Base-by-base conservation (phyloP, 2,329 filamentous ascomycete species). In the Neofusicoccum ribis region DNA sequence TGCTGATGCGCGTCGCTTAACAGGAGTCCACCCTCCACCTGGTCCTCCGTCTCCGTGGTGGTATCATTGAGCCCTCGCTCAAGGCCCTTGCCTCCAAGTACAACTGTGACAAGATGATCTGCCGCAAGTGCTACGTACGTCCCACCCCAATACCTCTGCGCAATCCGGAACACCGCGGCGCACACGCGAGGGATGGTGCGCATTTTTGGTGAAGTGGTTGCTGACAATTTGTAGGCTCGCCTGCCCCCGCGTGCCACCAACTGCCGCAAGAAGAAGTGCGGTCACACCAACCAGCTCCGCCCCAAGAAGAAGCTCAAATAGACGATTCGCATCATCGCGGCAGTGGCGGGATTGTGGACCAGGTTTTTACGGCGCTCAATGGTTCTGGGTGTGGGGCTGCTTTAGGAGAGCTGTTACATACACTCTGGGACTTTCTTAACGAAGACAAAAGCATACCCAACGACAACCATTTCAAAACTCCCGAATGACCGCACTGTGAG, bases 251-350 rank as follows among this genome's bases (percentile, higher is more conserved):
- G 95, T 89, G 95, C 95, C 78, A 97, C 94, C 88, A 99, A 99
- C 91, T 99, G 95, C 92, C 89, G 93, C 79, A 98, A 98, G 93
- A 93, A 93, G 87, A 98, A 98, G 90, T 98, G 94, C 85, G 95
- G 94, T 71, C 95, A 98, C 91, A 96, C 91, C 86, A 98, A 98
- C 92, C 95, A 99, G 90, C 92, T 99, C 82, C 92, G 95, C 85
- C 95, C 95, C 84, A 99, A 99, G 94, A 99, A 99, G 93, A 99
- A 99, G 94, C 89, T 97, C 82, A 97, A 97, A 86, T 94, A 90
- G 82, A 85, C 82, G 81, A 78, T 81, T 85, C 74, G 78, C 73
- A 71, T 74, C 73, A 70, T 75, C 72, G 70, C 74, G 74, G 60
- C 52, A 37, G 64, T 73, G 71, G 65, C 47, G 64, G 52, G 63